A percentile compares a stretch with the other conserved stretches of the same genome.
phyloP scores from a whole-genome alignment of 495 filamentous ascomycete species.

The Penicillium malachiteum region DNA sequence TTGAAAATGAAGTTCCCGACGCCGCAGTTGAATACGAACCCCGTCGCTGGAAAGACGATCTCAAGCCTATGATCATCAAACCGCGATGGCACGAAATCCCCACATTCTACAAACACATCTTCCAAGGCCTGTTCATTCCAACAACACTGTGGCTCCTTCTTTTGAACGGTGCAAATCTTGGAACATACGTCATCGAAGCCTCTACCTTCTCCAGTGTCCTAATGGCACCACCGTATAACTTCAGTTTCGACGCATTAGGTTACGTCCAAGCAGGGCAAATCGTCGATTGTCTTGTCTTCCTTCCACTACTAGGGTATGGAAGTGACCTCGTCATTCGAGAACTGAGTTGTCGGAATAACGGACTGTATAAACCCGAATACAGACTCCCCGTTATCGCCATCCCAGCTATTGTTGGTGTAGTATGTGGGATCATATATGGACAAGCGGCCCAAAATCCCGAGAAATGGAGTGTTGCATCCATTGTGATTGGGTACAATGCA shows the following conservation, averaged over 20 bases:
- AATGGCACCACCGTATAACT: conserved; percentile 18
- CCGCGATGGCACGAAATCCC: conserved; percentile 14
- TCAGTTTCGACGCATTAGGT: conserved; percentile 16
- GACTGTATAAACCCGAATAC: conserved; percentile 22
- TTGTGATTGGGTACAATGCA: conserved; percentile 22
- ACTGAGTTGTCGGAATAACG: conserved; percentile 13
- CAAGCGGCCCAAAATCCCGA: conserved; percentile 16
- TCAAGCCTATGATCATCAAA: conserved; percentile 7
- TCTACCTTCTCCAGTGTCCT: conserved; percentile 19
- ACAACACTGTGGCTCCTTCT: conserved; percentile 24
- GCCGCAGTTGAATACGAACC: conserved; percentile 10
- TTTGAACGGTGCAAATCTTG: conserved; percentile 23
- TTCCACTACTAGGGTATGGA: conserved; percentile 25
- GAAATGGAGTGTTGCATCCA: conserved; percentile 14
- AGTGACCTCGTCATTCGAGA: conserved; percentile 16
- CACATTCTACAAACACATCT: conserved; percentile 20
- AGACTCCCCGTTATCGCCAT: conserved; percentile 24
- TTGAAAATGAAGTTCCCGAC: background rate
- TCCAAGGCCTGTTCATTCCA: conserved; percentile 21
- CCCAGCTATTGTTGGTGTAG: conserved; percentile 15
- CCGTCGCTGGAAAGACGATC: conserved; percentile 14
- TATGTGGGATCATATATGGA: conserved; percentile 25
- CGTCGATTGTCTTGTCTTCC: conserved; percentile 22
- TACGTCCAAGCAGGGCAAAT: conserved; percentile 27
- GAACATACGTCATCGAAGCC: conserved; percentile 23